Base-by-base conservation (phyloP, 352 stramenopile genomes). In the Globisporangium lucens region DNA sequence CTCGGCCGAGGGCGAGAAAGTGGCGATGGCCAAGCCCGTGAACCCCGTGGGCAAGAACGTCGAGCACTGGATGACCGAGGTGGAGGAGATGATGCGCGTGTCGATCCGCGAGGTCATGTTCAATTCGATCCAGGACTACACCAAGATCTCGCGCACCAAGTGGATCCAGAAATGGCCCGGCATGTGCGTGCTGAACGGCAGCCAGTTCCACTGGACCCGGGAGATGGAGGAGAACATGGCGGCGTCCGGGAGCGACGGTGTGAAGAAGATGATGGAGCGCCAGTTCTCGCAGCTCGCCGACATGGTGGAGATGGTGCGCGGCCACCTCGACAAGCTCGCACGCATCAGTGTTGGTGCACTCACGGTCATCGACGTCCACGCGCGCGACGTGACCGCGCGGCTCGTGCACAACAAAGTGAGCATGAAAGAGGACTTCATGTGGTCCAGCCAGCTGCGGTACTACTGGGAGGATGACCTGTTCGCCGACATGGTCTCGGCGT, bases 101-200 rank as follows among this genome's bases (percentile, higher is more conserved):
- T 93, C 85, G 6, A 93, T 98, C 49, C 92, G 95, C 22, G 83
- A 97, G 27, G 88, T 96, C 38, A 97, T 99, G 87, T 90, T 92
- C 60, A 80, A 88, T 27, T 83, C 91, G 10, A 97, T 99, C 55
- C 77, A 95, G 53, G 91, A 98, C 71, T 99, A 99, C 71, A 77
- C 82, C 7, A 87, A 90, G 62, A 85, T 93, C 9, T 79, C 85
- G n/a, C 82, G 95, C 22, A 97, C 91, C 13, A 90, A 97, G 43
- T 99, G 95, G 95, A 98, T 99, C 71, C 92, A 98, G 68, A 95
- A 97, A 63, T 98, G 93, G 88, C 88, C 95, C 0, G 88, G 76
- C 62, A 98, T 94, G 89, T 97, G 93, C 65, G 95, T 98, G 0
- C 74, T 99, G 20, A 98, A 98, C 71, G 94, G 91, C 30, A 98